Evolutionary conservation across 768 basidiomycete species (phyloP).

Genomic region (Agaricus blazei): DNA sequence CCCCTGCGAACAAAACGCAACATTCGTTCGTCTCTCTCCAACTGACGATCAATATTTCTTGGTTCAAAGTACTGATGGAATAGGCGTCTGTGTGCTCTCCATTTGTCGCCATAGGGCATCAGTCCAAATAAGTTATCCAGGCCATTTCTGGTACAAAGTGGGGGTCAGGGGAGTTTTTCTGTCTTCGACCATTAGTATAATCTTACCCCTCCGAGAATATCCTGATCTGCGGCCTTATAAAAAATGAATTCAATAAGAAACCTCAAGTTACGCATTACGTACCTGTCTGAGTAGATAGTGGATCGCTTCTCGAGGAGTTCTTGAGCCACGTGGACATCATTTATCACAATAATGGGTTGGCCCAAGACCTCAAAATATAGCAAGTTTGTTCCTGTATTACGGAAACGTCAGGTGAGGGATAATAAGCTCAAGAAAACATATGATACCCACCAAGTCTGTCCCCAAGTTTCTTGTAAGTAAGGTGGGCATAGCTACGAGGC

Average conservation of each 20-base stretch:
- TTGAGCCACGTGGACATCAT: slow-evolving; percentile 34
- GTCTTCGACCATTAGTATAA: not conserved
- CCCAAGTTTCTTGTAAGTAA: too few relatives aligned
- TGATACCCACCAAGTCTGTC: too few relatives aligned
- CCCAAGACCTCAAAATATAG: slow-evolving; percentile 49
- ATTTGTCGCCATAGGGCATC: slow-evolving; percentile 20
- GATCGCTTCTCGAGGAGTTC: slow-evolving; percentile 57
- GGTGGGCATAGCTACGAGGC: too few relatives aligned
- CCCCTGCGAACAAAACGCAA: not conserved
- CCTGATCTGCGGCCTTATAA: not conserved
- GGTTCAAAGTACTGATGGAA: slow-evolving; percentile 20
- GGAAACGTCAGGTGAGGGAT: too few relatives aligned
- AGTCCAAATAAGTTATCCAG: slow-evolving; percentile 1
- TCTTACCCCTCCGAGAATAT: slow-evolving; percentile 3
- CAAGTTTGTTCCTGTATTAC: slow-evolving; percentile 26
- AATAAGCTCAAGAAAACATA: not conserved
- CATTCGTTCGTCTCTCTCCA: not conserved
- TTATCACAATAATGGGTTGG: slow-evolving; percentile 32
- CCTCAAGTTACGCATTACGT: too few relatives aligned
- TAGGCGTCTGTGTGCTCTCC: slow-evolving; percentile 19
- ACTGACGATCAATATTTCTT: not conserved
- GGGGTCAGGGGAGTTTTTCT: not conserved
- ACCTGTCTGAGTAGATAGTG: slow-evolving; percentile 8
- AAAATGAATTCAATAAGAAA: not conserved
- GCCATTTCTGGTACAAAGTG: not conserved